phyloP scores from a whole-genome alignment of 805 yeast genomes.

The Candida michaelii region DNA sequence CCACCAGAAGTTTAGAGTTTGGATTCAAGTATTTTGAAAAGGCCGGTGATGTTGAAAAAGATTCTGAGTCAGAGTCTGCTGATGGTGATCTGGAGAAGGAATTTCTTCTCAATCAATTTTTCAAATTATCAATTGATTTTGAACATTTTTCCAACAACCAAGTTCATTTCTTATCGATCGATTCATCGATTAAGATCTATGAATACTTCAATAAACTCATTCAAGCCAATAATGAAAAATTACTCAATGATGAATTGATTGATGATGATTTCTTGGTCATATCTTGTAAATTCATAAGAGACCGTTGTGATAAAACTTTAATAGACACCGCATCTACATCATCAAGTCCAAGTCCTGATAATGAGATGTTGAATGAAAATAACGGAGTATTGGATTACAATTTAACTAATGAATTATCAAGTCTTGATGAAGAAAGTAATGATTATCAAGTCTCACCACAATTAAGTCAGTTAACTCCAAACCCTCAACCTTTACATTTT shows the following conservation, averaged over 20 bases:
- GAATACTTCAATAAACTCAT: constrained; percentile 30
- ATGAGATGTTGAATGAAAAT: constrained; percentile 12
- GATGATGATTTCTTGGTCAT: constrained; percentile 5
- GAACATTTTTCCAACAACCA: constrained; percentile 35
- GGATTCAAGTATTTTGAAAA: constrained; percentile 4
- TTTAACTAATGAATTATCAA: constrained; percentile 4
- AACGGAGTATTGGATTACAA: constrained; percentile 5
- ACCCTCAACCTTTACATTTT: neutral
- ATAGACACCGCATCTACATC: neutral
- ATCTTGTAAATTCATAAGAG: constrained; percentile 26
- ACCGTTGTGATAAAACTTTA: constrained; percentile 37
- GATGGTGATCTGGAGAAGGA: neutral
- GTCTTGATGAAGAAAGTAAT: constrained; percentile 7
- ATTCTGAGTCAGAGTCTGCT: no score
- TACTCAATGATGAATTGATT: constrained; percentile 16
- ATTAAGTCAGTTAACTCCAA: neutral
- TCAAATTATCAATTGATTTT: constrained; percentile 18
- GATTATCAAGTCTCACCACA: constrained; percentile 1
- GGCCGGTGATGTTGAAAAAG: constrained; percentile 3
- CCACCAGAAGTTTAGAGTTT: constrained; percentile 34
- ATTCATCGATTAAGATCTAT: constrained; percentile 45
- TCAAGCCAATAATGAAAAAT: constrained; percentile 20
- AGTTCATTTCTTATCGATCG: constrained; percentile 45
- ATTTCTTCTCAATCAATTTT: constrained; percentile 5
- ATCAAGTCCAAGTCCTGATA: constrained; percentile 10